A percentile compares a stretch with the other conserved stretches of the same genome.
phyloP scores from a whole-genome alignment of 2,329 filamentous ascomycete genomes.

The Fusarium heterosporum region DNA sequence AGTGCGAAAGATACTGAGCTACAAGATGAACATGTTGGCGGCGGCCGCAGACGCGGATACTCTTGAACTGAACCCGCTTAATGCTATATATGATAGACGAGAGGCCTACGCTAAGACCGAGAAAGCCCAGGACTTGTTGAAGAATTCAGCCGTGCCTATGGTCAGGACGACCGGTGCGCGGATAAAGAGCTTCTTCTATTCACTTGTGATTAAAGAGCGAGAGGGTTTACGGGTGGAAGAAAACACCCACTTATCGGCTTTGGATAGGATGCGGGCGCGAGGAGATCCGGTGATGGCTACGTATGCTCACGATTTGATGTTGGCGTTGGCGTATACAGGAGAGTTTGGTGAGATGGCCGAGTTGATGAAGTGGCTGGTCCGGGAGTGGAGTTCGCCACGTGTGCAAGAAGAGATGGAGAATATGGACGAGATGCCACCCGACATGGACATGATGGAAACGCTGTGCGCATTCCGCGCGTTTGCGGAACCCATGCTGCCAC shows the following conservation, averaged over 20 bases:
- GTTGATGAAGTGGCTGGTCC: slow-evolving; percentile 69
- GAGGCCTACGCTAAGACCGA: slow-evolving; percentile 17
- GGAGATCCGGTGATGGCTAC: slow-evolving; percentile 50
- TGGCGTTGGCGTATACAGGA: slow-evolving; percentile 70
- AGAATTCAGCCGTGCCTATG: slow-evolving; percentile 25
- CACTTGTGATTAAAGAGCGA: slow-evolving; percentile 45
- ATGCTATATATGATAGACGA: slow-evolving; percentile 32
- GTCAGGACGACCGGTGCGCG: slow-evolving; percentile 38
- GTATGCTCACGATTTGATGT: slow-evolving; percentile 69
- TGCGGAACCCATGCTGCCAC: slow-evolving; percentile 57
- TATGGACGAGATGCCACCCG: slow-evolving; percentile 50
- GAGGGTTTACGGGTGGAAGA: slow-evolving; percentile 34
- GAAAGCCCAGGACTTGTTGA: slow-evolving; percentile 1
- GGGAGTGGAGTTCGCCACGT: slow-evolving; percentile 55
- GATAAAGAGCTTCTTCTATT: slow-evolving; percentile 47
- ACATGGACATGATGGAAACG: slow-evolving; percentile 53
- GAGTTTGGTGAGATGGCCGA: slow-evolving; percentile 69
- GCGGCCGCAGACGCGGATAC: slow-evolving; percentile 27
- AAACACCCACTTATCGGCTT: slow-evolving; percentile 41
- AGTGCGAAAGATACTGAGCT: slow-evolving; percentile 45
- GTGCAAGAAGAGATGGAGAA: slow-evolving; percentile 53
- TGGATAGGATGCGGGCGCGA: slow-evolving; percentile 52
- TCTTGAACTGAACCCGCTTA: slow-evolving; percentile 25
- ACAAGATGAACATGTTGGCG: slow-evolving; percentile 43
- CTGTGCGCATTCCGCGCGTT: slow-evolving; percentile 63